These are phyloP conservation scores for Cystobasidiopsis lactophilus DNA, from an alignment of 768 basidiomycete species.

Conservation along the genomic window DNA sequence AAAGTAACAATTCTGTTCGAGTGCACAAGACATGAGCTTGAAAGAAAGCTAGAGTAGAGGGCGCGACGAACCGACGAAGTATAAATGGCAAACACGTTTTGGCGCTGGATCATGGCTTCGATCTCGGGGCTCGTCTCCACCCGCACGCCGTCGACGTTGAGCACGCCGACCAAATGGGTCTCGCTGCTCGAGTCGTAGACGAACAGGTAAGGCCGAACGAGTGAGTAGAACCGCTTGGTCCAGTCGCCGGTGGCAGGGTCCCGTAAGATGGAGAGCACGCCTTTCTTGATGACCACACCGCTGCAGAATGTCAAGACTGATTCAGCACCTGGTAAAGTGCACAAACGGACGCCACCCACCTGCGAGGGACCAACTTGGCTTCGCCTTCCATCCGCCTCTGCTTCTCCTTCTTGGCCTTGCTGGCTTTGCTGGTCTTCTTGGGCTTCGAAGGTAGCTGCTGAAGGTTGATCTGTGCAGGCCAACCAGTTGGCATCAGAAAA, in stretches of 20 bases:
- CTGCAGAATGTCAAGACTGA: constrained; percentile 26
- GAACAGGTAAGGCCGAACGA: constrained; percentile 73
- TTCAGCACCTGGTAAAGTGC: too few relatives aligned
- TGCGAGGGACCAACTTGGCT: background rate
- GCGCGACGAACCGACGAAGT: too few relatives aligned
- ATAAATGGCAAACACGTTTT: background rate
- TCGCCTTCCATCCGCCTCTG: background rate
- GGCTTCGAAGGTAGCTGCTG: constrained; percentile 30
- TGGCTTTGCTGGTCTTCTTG: background rate
- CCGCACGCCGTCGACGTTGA: constrained; percentile 64
- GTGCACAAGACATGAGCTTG: too few relatives aligned
- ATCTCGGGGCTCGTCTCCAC: constrained; percentile 34
- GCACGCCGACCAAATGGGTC: constrained; percentile 51
- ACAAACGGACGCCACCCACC: too few relatives aligned
- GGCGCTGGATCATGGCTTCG: background rate
- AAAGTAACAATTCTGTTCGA: background rate
- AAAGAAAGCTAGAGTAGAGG: background rate
- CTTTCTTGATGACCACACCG: constrained; percentile 63
- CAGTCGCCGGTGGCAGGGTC: constrained; percentile 62
- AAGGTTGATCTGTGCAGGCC: constrained; percentile 43
- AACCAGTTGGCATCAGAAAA: constrained; percentile 12
- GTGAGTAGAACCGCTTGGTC: constrained; percentile 66
- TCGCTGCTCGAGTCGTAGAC: constrained; percentile 68
- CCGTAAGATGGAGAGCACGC: constrained; percentile 52
- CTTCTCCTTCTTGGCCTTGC: background rate